phyloP scores from a whole-genome alignment of 345 rosid species.

The Camelina laxa region DNA sequence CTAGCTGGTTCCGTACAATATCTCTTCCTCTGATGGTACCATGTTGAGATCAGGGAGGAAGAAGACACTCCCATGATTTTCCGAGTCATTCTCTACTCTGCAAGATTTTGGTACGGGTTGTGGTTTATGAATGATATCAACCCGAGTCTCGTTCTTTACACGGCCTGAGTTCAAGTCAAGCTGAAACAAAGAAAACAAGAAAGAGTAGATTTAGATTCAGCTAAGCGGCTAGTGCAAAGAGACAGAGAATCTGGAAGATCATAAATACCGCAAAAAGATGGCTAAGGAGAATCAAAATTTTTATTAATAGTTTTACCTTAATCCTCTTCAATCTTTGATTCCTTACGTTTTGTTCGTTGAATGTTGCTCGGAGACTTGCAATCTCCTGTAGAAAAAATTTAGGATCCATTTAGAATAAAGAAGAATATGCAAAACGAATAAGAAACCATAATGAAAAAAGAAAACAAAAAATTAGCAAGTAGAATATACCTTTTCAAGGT shows the following conservation, averaged over 20 bases:
- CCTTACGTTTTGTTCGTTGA: conserved; percentile 51
- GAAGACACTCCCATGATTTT: conserved; percentile 38
- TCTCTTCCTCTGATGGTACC: conserved; percentile 61
- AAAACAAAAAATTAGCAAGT: neutral
- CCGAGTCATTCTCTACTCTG: neutral
- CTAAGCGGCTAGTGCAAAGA: neutral
- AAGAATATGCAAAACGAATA: neutral
- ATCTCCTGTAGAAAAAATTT: conserved; percentile 59
- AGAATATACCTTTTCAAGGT: conserved; percentile 58
- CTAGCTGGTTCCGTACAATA: conserved; percentile 51
- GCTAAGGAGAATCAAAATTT: neutral
- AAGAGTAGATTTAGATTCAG: neutral
- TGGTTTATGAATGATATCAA: conserved; percentile 10
- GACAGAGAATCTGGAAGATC: neutral
- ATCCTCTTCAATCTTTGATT: conserved; percentile 76
- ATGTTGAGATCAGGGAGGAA: conserved; percentile 77
- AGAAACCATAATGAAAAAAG: neutral
- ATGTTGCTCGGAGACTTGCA: conserved; percentile 57
- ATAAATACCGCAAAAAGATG: neutral
- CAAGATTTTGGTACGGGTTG: conserved; percentile 34
- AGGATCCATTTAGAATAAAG: neutral
- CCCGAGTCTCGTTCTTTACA: conserved; percentile 21
- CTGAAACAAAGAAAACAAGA: conserved; percentile 42
- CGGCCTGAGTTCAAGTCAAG: conserved; percentile 47
- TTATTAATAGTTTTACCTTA: conserved; percentile 51